Conservation (phyloP, 345 rosid genomes). For the Sonneratia alba region DNA sequence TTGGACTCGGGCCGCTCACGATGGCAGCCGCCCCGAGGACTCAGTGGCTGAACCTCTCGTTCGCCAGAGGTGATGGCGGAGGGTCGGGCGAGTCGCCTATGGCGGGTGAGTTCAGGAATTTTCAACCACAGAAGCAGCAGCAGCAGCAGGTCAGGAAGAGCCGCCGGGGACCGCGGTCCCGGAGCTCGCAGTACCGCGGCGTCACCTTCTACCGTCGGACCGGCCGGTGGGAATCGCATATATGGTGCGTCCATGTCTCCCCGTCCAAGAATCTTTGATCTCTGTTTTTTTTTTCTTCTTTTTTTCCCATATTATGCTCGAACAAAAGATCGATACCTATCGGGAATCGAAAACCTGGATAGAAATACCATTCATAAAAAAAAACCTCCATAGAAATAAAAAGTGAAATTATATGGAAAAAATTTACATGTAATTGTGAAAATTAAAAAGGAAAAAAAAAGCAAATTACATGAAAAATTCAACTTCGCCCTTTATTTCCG, state of each 20-base stretch:
- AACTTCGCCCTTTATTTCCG: too few species aligned
- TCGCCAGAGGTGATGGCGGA: slow-evolving; percentile 5
- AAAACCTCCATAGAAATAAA: too few species aligned
- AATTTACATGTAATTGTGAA: too few species aligned
- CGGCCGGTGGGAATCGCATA: slow-evolving; percentile 99
- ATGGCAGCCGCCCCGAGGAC: slow-evolving; percentile 10
- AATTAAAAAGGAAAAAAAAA: too few species aligned
- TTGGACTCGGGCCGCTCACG: slow-evolving; percentile 3
- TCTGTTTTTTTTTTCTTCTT: background rate
- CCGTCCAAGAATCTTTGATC: background rate
- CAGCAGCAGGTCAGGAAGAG: slow-evolving; percentile 42
- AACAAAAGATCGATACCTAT: background rate
- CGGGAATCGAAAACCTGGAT: too few species aligned
- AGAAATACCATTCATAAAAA: too few species aligned
- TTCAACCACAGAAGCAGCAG: slow-evolving; percentile 30
- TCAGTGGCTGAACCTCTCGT: slow-evolving; percentile 44
- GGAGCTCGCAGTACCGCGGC: slow-evolving; percentile 95
- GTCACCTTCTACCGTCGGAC: slow-evolving; percentile 96
- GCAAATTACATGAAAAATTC: too few species aligned
- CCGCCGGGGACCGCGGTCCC: slow-evolving; percentile 89
- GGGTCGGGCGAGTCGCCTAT: too few species aligned
- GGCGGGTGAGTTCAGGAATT: slow-evolving; percentile 19
- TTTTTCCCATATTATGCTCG: background rate
- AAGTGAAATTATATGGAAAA: too few species aligned
- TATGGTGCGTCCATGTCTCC: slow-evolving; percentile 44